A percentile compares a stretch with the other conserved stretches of the same genome.
phyloP scores from a whole-genome alignment of 23 red algal genomes.

The Cyanidioschyzon merolae region DNA sequence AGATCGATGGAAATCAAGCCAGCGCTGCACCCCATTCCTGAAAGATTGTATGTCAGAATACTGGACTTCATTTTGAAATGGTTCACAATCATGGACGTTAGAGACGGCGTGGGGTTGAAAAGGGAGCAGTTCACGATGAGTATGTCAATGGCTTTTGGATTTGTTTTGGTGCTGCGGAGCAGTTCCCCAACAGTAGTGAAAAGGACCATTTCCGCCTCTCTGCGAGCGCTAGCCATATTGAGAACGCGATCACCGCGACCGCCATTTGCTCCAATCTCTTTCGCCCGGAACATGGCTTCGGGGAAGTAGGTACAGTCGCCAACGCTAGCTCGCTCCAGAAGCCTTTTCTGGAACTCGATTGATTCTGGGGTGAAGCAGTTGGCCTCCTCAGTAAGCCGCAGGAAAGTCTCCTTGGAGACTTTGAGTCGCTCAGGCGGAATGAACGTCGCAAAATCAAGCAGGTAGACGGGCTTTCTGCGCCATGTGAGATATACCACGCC shows the following conservation, averaged over 20 bases:
- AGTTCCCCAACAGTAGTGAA: constrained; percentile 55
- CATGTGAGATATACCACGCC: constrained; percentile 38
- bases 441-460: constrained; percentile 73
- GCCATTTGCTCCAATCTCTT: constrained; percentile 26
- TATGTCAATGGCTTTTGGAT: constrained; percentile 45
- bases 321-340: constrained; percentile 58
- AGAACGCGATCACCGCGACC: constrained; percentile 52
- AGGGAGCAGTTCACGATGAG: constrained; percentile 89
- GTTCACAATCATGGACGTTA: constrained; percentile 96
- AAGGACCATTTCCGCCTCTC: constrained; percentile 84
- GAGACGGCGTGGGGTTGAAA: constrained; percentile 84
- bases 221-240: constrained; percentile 69
- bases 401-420: constrained; percentile 43
- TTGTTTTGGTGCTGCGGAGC: constrained; percentile 45
- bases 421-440: constrained; percentile 55
- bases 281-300: constrained; percentile 39
- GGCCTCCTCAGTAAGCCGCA: constrained; percentile 29
- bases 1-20: constrained; percentile 78
- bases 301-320: constrained; percentile 65
- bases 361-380: constrained; percentile 63
- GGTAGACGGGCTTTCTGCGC: constrained; percentile 40
- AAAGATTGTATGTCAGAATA: constrained; percentile 66
- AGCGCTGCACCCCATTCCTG: constrained; percentile 91
- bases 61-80: constrained; percentile 79
- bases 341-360: constrained; percentile 63